Conservation (phyloP, 371 early-diverging fungal species). For the Mortierella sp. region DNA sequence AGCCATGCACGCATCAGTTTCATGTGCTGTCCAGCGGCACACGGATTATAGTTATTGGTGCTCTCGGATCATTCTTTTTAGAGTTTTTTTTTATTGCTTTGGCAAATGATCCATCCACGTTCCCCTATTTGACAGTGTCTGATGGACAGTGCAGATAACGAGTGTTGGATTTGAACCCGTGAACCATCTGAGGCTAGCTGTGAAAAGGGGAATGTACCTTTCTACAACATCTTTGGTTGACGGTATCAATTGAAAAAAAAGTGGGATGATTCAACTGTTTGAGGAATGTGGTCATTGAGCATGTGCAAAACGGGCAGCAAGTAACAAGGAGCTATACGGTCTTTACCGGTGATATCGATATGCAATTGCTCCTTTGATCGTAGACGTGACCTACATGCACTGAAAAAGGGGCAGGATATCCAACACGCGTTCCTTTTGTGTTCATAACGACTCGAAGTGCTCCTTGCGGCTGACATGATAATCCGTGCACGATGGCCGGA, state of each 20-base stretch:
- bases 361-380: not conserved
- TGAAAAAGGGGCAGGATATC: not conserved
- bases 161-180: not conserved
- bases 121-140: slow-evolving; percentile 2
- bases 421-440: slow-evolving; percentile 3
- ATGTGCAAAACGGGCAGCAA: not conserved
- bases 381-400: not conserved
- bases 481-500: slow-evolving; percentile 5
- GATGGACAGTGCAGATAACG: not conserved
- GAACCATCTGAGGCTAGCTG: not conserved
- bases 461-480: not conserved
- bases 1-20: slow-evolving; percentile 11
- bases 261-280: not conserved
- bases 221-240: not conserved
- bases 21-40: slow-evolving; percentile 11
- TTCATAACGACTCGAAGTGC: not conserved
- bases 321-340: not conserved
- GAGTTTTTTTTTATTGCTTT: not conserved
- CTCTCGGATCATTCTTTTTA: slow-evolving; percentile 17
- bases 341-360: not conserved
- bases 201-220: not conserved
- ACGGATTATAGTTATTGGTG: slow-evolving; percentile 5
- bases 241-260: not conserved
- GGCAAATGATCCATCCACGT: not conserved
- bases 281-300: slow-evolving; percentile 2